Evolutionary conservation across 306 rosid species (phyloP).

Genomic region (Corylus americana): DNA sequence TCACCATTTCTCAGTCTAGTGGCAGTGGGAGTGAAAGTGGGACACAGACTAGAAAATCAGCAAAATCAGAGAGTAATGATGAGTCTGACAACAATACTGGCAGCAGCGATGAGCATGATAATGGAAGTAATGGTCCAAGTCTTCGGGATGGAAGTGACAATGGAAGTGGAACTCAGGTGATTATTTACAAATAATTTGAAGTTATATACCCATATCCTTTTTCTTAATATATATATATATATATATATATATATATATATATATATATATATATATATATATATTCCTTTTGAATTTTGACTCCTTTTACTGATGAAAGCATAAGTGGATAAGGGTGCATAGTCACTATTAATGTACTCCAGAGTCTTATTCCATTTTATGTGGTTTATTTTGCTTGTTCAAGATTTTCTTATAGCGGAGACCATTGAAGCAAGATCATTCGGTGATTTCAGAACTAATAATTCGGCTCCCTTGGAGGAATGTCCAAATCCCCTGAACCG

Average conservation of each 20-base stretch:
- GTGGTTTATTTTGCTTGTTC: neutral
- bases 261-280: neutral
- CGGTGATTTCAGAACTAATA: neutral
- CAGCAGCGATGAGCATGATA: slow-evolving; percentile 54
- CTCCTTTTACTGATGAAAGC: neutral
- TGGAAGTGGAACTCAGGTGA: slow-evolving; percentile 74
- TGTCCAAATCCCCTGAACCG: neutral
- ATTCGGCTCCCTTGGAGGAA: neutral
- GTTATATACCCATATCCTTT: neutral
- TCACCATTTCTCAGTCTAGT: slow-evolving; percentile 52
- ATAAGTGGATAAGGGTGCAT: neutral
- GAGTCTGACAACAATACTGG: slow-evolving; percentile 55
- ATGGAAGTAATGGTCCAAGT: slow-evolving; percentile 50
- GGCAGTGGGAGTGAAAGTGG: slow-evolving; percentile 73
- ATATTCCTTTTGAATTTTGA: neutral
- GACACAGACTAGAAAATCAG: slow-evolving; percentile 42
- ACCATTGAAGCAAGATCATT: neutral
- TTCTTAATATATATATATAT: neutral
- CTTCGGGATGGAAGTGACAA: slow-evolving; percentile 57
- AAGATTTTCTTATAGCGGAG: neutral
- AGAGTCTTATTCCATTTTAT: neutral
- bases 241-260: neutral
- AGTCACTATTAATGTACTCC: neutral
- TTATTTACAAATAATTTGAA: slow-evolving; percentile 9
- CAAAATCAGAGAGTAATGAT: slow-evolving; percentile 42